Conservation (phyloP, 129 eudicot species). For the Escallonia herrerae region DNA sequence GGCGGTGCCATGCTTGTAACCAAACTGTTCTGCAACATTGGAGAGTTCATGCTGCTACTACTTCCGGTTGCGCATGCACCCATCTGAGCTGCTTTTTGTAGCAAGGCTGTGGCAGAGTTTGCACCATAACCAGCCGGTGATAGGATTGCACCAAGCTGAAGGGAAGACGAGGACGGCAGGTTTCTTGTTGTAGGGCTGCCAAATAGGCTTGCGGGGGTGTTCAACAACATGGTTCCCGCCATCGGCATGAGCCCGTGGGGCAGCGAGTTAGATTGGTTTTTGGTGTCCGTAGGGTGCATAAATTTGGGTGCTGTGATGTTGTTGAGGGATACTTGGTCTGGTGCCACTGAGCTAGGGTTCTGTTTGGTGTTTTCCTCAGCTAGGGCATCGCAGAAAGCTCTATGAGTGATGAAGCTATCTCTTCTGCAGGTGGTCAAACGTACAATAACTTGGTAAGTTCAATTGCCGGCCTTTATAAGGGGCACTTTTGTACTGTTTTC, state of each 20-base stretch:
- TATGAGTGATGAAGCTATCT: constrained; percentile 79
- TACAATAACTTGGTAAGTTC: no score
- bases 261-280: constrained; percentile 29
- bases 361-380: constrained; percentile 75
- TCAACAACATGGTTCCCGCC: constrained; percentile 53
- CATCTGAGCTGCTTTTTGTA: constrained; percentile 79
- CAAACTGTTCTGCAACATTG: constrained; percentile 74
- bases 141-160: constrained; percentile 58
- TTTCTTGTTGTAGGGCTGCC: constrained; percentile 34
- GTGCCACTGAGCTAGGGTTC: constrained; percentile 32
- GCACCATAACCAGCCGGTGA: constrained; percentile 33
- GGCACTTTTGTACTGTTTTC: no score
- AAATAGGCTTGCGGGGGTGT: constrained; percentile 43
- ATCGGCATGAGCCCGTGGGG: constrained; percentile 46
- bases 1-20: constrained; percentile 41
- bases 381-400: constrained; percentile 77
- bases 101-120: constrained; percentile 77
- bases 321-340: constrained; percentile 33
- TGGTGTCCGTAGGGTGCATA: constrained; percentile 42
- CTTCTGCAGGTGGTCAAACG: constrained; percentile 35
- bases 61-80: constrained; percentile 33
- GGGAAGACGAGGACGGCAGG: constrained; percentile 60
- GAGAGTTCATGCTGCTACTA: constrained; percentile 57
- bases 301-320: constrained; percentile 29
- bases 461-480: no score